These are phyloP conservation scores for Trebouxia sp. DNA, from an alignment of 139 green algal genomes.

Conservation along the genomic window DNA sequence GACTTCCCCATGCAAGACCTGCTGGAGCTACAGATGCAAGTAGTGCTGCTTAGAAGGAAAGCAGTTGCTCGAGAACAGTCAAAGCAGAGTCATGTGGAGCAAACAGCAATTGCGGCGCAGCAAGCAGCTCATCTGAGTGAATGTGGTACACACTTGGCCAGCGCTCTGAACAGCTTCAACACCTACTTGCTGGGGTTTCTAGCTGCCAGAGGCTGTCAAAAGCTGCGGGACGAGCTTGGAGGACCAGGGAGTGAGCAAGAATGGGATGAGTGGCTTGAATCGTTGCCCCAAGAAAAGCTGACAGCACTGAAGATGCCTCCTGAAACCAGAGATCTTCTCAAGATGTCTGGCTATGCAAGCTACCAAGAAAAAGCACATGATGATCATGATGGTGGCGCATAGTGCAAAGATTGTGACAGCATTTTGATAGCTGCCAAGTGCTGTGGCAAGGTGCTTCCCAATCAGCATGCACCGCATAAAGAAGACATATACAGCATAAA, in stretches of 20 bases:
- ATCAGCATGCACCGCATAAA: too few species aligned
- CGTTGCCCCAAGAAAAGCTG: background rate
- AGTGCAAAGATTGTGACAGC: too few species aligned
- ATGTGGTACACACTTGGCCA: background rate
- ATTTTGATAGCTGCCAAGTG: too few species aligned
- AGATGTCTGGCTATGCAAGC: background rate
- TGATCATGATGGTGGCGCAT: too few species aligned
- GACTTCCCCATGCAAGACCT: constrained; percentile 5
- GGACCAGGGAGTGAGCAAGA: background rate
- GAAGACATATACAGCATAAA: too few species aligned
- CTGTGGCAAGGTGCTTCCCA: too few species aligned
- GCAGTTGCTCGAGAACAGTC: background rate
- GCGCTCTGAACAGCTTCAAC: background rate
- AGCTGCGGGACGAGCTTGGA: background rate
- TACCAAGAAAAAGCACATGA: background rate
- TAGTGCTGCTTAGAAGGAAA: constrained; percentile 6
- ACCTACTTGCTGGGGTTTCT: constrained; percentile 11
- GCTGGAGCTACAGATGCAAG: background rate
- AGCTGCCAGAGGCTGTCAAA: background rate
- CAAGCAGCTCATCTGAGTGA: background rate
- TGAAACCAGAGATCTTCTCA: background rate
- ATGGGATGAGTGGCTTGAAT: constrained; percentile 11
- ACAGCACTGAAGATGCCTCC: background rate
- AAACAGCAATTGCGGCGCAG: background rate
- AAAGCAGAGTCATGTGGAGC: background rate